Evolutionary conservation across 257 asterid species (phyloP).

Genomic region (Rubia yunnanensis): DNA sequence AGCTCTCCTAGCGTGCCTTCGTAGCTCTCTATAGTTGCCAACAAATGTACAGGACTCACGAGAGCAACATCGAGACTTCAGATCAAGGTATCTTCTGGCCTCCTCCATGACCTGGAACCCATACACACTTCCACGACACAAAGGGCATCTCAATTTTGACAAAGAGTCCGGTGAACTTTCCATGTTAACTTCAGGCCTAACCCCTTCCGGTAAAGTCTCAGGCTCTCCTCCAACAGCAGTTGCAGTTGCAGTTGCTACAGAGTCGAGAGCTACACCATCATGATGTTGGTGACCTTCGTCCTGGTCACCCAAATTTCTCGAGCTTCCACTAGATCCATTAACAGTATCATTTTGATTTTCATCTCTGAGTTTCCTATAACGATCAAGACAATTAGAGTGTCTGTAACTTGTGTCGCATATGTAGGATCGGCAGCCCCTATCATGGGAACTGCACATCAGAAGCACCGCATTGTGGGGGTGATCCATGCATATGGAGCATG

Average conservation of each 20-base stretch:
- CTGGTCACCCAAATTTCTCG: conserved; percentile 19
- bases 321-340: conserved; percentile 14
- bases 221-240: background rate
- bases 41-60: conserved; percentile 61
- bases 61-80: conserved; percentile 64
- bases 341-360: conserved; percentile 27
- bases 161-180: conserved; percentile 30
- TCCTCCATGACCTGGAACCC: conserved; percentile 83
- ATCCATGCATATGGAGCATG: conserved; percentile 93
- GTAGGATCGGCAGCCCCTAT: conserved; percentile 80
- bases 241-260: conserved; percentile 12
- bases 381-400: conserved; percentile 88
- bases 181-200: conserved; percentile 23
- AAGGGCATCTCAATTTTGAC: conserved; percentile 59
- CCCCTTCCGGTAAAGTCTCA: conserved; percentile 16
- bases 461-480: conserved; percentile 77
- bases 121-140: conserved; percentile 70
- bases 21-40: conserved; percentile 68
- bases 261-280: conserved; percentile 7
- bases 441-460: conserved; percentile 80
- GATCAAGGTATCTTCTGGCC: conserved; percentile 65
- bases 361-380: conserved; percentile 59
- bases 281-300: conserved; percentile 14
- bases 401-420: conserved; percentile 92
- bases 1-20: conserved; percentile 73